phyloP scores from a whole-genome alignment of 768 basidiomycete genomes.

The Panaeolus papilionaceus region DNA sequence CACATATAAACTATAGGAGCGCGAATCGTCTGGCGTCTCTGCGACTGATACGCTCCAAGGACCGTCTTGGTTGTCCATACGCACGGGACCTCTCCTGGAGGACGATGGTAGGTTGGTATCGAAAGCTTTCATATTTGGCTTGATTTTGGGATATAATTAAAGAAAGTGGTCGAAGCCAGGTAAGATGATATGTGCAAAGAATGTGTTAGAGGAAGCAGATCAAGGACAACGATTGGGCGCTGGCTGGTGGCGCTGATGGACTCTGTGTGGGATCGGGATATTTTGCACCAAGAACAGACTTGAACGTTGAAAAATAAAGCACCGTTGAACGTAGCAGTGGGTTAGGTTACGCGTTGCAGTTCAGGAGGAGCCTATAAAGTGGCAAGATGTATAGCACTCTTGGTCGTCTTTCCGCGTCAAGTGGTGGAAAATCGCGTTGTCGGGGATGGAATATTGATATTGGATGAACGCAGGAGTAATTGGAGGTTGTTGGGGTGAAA shows the following conservation, averaged over 20 bases:
- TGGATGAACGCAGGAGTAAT: background rate
- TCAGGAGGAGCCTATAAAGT: background rate
- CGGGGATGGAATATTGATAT: background rate
- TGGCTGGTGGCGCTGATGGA: slow-evolving; percentile 8
- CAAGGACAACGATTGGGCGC: slow-evolving; percentile 7
- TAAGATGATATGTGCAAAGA: background rate
- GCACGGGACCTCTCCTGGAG: slow-evolving; percentile 57
- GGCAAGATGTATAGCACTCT: background rate
- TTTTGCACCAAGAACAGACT: background rate
- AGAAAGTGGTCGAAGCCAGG: slow-evolving; percentile 12
- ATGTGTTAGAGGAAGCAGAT: slow-evolving; percentile 3
- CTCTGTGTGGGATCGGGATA: background rate
- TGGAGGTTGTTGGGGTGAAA: background rate
- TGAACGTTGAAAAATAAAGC: background rate
- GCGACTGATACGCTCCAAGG: slow-evolving; percentile 91
- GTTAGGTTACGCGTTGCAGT: background rate
- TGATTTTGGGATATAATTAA: slow-evolving; percentile 28
- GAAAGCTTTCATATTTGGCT: slow-evolving; percentile 46
- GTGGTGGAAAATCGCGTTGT: background rate
- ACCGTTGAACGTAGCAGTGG: background rate
- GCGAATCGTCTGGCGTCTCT: slow-evolving; percentile 77
- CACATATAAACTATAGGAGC: slow-evolving; percentile 83
- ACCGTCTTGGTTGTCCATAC: slow-evolving; percentile 78
- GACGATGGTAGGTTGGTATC: slow-evolving; percentile 49
- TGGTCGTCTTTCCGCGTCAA: background rate